phyloP scores from a whole-genome alignment of 768 basidiomycete genomes.

The Phlebiopsis flavidoalba region DNA sequence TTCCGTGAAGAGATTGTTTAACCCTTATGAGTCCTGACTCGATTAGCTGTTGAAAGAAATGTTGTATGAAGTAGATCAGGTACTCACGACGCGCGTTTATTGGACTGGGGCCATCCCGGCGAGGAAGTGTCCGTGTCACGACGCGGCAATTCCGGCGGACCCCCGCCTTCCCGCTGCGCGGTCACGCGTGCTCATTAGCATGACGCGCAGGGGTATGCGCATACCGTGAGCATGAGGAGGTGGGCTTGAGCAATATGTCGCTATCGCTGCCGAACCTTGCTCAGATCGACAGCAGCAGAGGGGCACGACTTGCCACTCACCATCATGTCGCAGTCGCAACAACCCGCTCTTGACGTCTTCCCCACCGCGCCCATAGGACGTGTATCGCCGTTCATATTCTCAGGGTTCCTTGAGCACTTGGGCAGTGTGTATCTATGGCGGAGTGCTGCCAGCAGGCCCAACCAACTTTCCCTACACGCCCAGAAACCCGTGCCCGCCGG shows the following conservation, averaged over 20 bases:
- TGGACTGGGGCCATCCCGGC: not conserved
- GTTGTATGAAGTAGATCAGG: too few species aligned
- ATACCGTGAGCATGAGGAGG: not conserved
- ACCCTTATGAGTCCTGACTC: too few species aligned
- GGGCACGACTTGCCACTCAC: not conserved
- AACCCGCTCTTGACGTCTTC: conserved; percentile 17
- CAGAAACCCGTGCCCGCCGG: conserved; percentile 19
- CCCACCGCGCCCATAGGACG: conserved; percentile 16
- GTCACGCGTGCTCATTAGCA: not conserved
- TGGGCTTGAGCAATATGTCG: not conserved
- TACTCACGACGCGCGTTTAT: not conserved
- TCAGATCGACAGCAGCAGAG: not conserved
- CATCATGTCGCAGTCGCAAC: not conserved
- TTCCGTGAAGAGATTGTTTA: too few species aligned
- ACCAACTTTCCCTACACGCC: conserved; percentile 24
- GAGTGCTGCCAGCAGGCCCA: conserved; percentile 35
- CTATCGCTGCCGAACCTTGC: not conserved
- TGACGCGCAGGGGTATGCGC: not conserved
- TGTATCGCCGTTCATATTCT: conserved; percentile 42
- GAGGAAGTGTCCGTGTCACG: not conserved
- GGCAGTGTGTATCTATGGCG: conserved; percentile 52
- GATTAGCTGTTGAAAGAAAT: too few species aligned
- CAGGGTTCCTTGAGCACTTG: conserved; percentile 61
- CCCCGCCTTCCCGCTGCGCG: not conserved
- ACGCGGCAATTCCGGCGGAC: not conserved